These are phyloP conservation scores for Cladophialophora bantiana DNA, from an alignment of 2,329 filamentous ascomycete species.

Conservation along the genomic window DNA sequence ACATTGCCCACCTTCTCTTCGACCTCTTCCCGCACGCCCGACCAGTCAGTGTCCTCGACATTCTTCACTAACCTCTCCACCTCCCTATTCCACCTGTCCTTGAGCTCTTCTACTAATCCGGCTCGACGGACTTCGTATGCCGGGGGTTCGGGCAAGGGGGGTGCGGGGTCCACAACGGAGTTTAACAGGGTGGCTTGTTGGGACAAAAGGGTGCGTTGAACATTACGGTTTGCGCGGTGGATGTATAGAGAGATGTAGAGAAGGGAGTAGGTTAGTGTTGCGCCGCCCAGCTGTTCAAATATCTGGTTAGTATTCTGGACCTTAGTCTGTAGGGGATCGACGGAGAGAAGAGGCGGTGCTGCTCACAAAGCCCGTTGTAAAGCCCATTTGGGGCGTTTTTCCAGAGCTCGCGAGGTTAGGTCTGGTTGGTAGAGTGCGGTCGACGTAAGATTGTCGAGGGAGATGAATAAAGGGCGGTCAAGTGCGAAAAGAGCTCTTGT, in stretches of 20 bases:
- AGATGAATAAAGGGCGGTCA: not conserved
- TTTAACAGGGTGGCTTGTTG: slow-evolving; percentile 54
- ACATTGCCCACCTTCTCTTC: slow-evolving; percentile 33
- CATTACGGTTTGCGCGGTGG: slow-evolving; percentile 71
- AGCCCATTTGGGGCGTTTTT: slow-evolving; percentile 64
- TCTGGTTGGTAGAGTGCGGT: not conserved
- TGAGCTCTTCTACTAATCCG: slow-evolving; percentile 69
- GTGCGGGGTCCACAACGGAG: slow-evolving; percentile 47
- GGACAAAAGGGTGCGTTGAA: slow-evolving; percentile 53
- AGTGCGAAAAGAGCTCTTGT: not conserved
- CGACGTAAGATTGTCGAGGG: not conserved
- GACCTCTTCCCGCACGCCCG: slow-evolving; percentile 28
- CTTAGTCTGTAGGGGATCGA: not conserved
- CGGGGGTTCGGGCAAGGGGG: slow-evolving; percentile 39
- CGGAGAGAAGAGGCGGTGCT: slow-evolving; percentile 44
- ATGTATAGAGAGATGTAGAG: slow-evolving; percentile 75
- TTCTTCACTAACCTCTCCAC: slow-evolving; percentile 70
- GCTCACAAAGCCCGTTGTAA: slow-evolving; percentile 76
- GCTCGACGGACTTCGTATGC: slow-evolving; percentile 56
- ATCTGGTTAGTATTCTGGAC: slow-evolving; percentile 19
- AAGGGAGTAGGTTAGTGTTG: slow-evolving; percentile 75
- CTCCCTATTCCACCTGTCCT: slow-evolving; percentile 80
- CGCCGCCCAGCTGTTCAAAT: slow-evolving; percentile 70
- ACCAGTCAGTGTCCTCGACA: slow-evolving; percentile 72
- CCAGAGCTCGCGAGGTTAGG: not conserved